These are phyloP conservation scores for Hypsizygus marmoreus DNA, from an alignment of 768 basidiomycete genomes.

Conservation along the genomic window DNA sequence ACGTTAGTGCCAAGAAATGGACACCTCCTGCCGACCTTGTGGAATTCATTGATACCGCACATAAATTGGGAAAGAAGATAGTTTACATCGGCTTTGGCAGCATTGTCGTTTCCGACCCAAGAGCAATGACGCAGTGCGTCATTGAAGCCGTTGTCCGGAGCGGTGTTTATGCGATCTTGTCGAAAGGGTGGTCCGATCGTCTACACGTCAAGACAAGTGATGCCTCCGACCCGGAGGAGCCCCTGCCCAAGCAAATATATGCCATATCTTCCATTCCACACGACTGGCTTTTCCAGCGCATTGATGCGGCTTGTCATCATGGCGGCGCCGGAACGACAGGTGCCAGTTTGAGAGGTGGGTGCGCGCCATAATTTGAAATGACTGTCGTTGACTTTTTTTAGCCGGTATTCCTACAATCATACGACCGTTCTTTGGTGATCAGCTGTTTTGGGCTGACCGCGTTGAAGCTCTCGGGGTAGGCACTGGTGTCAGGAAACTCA, in stretches of 20 bases:
- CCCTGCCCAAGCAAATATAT: slow-evolving; percentile 79
- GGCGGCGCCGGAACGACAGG: slow-evolving; percentile 97
- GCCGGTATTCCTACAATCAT: slow-evolving; percentile 96
- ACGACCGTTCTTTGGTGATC: slow-evolving; percentile 97
- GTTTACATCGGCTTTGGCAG: slow-evolving; percentile 98
- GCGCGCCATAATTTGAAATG: not conserved
- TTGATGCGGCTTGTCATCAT: slow-evolving; percentile 98
- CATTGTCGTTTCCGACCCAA: slow-evolving; percentile 95
- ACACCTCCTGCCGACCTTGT: slow-evolving; percentile 78
- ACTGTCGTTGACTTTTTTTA: slow-evolving; percentile 26
- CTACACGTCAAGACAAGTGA: slow-evolving; percentile 67
- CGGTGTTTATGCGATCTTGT: slow-evolving; percentile 89
- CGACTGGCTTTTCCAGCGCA: slow-evolving; percentile 92
- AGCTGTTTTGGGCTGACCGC: slow-evolving; percentile 97
- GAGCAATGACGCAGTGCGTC: slow-evolving; percentile 87
- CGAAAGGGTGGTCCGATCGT: slow-evolving; percentile 98
- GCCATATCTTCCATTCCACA: slow-evolving; percentile 86
- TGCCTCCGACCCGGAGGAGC: slow-evolving; percentile 62
- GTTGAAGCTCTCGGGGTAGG: slow-evolving; percentile 97
- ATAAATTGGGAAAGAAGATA: slow-evolving; percentile 76
- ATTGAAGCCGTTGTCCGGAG: slow-evolving; percentile 85
- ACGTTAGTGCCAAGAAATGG: slow-evolving; percentile 90
- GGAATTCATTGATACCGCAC: slow-evolving; percentile 81
- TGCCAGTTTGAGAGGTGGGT: slow-evolving; percentile 84
- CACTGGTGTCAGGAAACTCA: slow-evolving; percentile 83